A percentile compares a stretch with the other conserved stretches of the same genome.
These are phyloP conservation scores for Fragaria ananassa DNA, from an alignment of 306 rosid species.

Conservation along the genomic window DNA sequence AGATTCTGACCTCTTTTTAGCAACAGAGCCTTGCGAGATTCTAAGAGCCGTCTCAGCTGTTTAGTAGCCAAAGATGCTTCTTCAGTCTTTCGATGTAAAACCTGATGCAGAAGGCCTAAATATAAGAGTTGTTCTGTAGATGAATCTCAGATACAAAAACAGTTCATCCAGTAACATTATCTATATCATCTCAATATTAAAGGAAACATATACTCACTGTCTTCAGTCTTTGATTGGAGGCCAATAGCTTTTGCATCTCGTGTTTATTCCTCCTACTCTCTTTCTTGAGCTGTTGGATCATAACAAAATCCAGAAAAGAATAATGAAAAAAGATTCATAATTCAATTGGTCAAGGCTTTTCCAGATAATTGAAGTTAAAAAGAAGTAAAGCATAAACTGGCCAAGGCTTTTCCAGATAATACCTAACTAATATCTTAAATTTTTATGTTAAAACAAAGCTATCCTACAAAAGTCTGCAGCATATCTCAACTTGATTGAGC, in stretches of 20 bases:
- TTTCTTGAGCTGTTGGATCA: constrained; percentile 69
- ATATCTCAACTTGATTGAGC: background rate
- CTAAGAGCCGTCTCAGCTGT: constrained; percentile 58
- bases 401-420: background rate
- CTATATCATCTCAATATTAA: background rate
- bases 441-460: background rate
- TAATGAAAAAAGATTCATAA: background rate
- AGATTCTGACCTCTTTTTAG: constrained; percentile 44
- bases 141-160: background rate
- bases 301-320: constrained; percentile 4
- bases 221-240: constrained; percentile 72
- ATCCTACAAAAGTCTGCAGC: background rate
- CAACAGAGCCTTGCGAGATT: constrained; percentile 55
- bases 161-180: background rate
- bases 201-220: constrained; percentile 37
- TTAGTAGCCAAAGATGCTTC: constrained; percentile 73
- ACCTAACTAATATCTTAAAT: background rate
- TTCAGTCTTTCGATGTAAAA: constrained; percentile 81
- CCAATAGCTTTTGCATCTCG: constrained; percentile 55
- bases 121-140: constrained; percentile 11
- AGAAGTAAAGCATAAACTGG: background rate
- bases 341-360: background rate
- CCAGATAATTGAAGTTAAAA: background rate
- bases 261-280: constrained; percentile 55
- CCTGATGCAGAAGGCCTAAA: constrained; percentile 45